A percentile compares a stretch with the other conserved stretches of the same genome.
Evolutionary conservation across 495 filamentous ascomycete genomes (phyloP).

Genomic region (Pyronema omphalodes): DNA sequence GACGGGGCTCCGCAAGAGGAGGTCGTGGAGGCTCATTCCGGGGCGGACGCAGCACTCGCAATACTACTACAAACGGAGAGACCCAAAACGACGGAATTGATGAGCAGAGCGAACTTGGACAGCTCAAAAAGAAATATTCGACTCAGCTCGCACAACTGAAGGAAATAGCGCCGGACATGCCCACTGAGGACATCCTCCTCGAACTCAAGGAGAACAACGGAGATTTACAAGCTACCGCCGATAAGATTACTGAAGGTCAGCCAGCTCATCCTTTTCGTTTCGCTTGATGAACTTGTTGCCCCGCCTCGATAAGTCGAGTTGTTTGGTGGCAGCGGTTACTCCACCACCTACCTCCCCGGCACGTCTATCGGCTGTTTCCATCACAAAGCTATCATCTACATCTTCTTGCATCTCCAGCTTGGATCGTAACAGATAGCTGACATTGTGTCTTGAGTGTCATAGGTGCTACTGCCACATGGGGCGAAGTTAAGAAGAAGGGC

Average conservation of each 20-base stretch:
- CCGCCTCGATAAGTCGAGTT: not conserved
- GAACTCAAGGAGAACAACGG: constrained; percentile 83
- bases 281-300: not conserved
- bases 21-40: constrained; percentile 61
- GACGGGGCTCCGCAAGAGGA: constrained; percentile 64
- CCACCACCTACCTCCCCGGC: not conserved
- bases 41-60: constrained; percentile 42
- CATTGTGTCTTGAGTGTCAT: not conserved
- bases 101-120: constrained; percentile 76
- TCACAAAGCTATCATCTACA: constrained; percentile 6
- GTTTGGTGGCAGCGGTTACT: constrained; percentile 2
- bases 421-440: not conserved
- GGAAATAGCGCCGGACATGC: constrained; percentile 85
- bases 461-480: constrained; percentile 89
- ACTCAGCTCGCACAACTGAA: constrained; percentile 54
- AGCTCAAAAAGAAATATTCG: constrained; percentile 77
- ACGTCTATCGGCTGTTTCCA: not conserved
- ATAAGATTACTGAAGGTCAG: constrained; percentile 81
- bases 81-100: constrained; percentile 40
- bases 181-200: constrained; percentile 76
- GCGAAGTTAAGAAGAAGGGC: constrained; percentile 81
- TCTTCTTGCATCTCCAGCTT: constrained; percentile 3
- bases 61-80: constrained; percentile 48
- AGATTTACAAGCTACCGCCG: constrained; percentile 65
- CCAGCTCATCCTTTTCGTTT: constrained; percentile 9